These are phyloP conservation scores for Rhodocollybia butyracea DNA, from an alignment of 768 basidiomycete species.

Conservation along the genomic window DNA sequence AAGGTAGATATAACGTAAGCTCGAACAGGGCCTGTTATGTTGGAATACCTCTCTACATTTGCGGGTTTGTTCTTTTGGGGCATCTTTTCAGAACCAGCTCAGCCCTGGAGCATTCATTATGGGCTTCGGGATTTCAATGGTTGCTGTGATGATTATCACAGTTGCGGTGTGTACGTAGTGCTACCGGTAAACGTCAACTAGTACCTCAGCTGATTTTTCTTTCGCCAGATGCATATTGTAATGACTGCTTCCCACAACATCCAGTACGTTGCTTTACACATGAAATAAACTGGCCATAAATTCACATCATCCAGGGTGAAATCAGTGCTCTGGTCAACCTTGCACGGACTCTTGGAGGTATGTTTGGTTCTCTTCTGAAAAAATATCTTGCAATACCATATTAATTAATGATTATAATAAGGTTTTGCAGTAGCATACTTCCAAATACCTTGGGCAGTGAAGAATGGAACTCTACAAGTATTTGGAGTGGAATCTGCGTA, in stretches of 20 bases:
- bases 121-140: constrained; percentile 64
- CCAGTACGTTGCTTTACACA: too few relatives aligned
- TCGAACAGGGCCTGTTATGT: constrained; percentile 59
- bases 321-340: constrained; percentile 61
- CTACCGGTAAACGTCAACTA: too few relatives aligned
- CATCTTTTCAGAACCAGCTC: constrained; percentile 49
- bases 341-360: constrained; percentile 49
- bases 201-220: constrained; percentile 20
- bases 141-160: constrained; percentile 56
- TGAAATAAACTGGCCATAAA: too few relatives aligned
- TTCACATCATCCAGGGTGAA: constrained; percentile 60
- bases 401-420: constrained; percentile 6
- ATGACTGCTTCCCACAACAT: constrained; percentile 45
- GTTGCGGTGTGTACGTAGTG: constrained; percentile 53
- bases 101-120: constrained; percentile 51
- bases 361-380: too few relatives aligned
- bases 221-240: constrained; percentile 45
- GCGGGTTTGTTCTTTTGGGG: constrained; percentile 61
- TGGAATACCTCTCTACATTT: constrained; percentile 55
- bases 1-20: not conserved
- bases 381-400: not conserved
- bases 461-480: constrained; percentile 57
- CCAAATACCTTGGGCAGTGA: constrained; percentile 62
- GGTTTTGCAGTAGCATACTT: constrained; percentile 66
- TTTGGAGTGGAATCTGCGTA: constrained; percentile 63